A percentile compares a stretch with the other conserved stretches of the same genome.
Conservation (phyloP, 1,284 basidiomycete species). For the Sporisorium iseilematis-ciliati region DNA sequence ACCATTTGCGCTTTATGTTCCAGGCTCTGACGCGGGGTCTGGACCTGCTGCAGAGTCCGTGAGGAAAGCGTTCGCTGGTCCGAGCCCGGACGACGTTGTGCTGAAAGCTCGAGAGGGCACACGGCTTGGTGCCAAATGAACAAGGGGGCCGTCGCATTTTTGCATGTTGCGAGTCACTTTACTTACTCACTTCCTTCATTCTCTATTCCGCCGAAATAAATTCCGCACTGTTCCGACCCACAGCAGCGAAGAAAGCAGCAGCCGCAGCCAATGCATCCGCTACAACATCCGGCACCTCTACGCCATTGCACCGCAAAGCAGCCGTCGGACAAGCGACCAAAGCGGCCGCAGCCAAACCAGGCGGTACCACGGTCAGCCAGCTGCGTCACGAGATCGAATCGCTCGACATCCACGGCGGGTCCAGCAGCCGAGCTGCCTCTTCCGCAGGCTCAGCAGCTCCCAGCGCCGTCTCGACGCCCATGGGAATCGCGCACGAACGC, state of each 20-base stretch:
- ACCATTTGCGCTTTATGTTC: constrained; percentile 44
- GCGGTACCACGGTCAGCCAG: constrained; percentile 70
- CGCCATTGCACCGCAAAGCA: constrained; percentile 46
- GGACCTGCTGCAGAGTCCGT: constrained; percentile 37
- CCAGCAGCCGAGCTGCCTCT: constrained; percentile 48
- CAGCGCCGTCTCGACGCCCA: constrained; percentile 71
- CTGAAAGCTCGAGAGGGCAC: constrained; percentile 83
- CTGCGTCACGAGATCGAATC: constrained; percentile 59
- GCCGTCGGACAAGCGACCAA: constrained; percentile 20
- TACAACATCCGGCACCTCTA: constrained; percentile 48
- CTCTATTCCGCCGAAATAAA: neutral
- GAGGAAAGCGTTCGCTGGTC: constrained; percentile 76
- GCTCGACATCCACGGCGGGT: constrained; percentile 39
- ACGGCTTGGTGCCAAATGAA: constrained; percentile 54
- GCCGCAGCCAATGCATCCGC: constrained; percentile 37
- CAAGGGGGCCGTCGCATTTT: neutral
- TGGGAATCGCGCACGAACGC: constrained; percentile 83
- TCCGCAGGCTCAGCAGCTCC: constrained; percentile 65
- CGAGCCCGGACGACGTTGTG: constrained; percentile 89
- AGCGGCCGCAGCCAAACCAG: constrained; percentile 53
- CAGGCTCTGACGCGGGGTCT: constrained; percentile 13
- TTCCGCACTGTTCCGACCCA: neutral
- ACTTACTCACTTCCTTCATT: constrained; percentile 8
- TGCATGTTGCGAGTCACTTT: neutral
- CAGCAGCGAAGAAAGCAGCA: constrained; percentile 49